Conservation (phyloP, 257 asterid species). For the Striga asiatica region DNA sequence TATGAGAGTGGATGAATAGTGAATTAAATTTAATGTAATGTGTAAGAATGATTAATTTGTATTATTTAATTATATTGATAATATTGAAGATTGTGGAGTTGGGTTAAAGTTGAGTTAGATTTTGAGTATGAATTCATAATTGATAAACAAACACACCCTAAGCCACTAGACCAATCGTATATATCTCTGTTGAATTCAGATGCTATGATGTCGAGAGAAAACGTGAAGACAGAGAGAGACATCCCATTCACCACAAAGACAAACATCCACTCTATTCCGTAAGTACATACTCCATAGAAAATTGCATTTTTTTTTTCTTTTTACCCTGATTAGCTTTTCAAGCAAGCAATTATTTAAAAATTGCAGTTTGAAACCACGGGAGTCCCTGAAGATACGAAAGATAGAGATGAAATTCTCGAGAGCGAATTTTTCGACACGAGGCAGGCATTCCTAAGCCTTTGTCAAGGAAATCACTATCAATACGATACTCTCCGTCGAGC, state of each 20-base stretch:
- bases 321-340: conserved; percentile 1
- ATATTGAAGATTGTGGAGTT: too few relatives aligned
- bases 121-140: too few relatives aligned
- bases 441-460: conserved; percentile 92
- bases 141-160: too few relatives aligned
- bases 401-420: conserved; percentile 87
- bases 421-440: conserved; percentile 98
- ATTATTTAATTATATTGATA: too few relatives aligned
- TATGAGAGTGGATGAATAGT: too few relatives aligned
- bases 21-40: too few relatives aligned
- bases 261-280: conserved; percentile 66
- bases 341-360: conserved; percentile 15
- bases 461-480: conserved; percentile 98
- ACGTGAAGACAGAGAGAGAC: conserved; percentile 86
- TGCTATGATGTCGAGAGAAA: conserved; percentile 78
- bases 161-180: background rate
- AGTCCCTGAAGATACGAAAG: conserved; percentile 70
- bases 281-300: too few relatives aligned
- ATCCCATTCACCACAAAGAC: conserved; percentile 78
- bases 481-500: conserved; percentile 98
- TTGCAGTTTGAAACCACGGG: conserved; percentile 59
- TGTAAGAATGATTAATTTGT: too few relatives aligned
- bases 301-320: conserved; percentile 1
- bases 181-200: conserved; percentile 29
- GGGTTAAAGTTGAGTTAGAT: too few relatives aligned